phyloP scores from a whole-genome alignment of 2,329 filamentous ascomycete genomes.

The Cordyceps farinosa region DNA sequence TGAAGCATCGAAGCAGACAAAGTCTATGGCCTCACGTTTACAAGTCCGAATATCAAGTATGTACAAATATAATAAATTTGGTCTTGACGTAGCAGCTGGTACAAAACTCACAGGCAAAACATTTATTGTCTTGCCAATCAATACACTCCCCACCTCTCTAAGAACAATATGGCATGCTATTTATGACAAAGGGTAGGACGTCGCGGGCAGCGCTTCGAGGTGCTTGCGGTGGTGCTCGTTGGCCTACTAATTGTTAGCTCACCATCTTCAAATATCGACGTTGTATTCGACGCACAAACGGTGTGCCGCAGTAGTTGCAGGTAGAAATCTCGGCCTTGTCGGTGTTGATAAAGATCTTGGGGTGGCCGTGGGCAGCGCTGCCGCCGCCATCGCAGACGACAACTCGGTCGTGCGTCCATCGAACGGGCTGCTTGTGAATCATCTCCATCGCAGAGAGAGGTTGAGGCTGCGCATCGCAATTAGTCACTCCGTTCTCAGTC shows the following conservation, averaged over 20 bases:
- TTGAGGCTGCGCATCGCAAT: slow-evolving; percentile 61
- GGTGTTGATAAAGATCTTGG: slow-evolving; percentile 93
- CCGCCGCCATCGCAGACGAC: slow-evolving; percentile 92
- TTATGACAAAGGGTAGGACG: slow-evolving; percentile 73
- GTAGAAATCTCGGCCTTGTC: slow-evolving; percentile 91
- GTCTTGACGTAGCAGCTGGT: slow-evolving; percentile 8
- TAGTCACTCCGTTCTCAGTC: slow-evolving; percentile 13
- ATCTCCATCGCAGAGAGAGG: slow-evolving; percentile 88
- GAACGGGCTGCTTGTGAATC: slow-evolving; percentile 92
- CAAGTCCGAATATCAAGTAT: background rate
- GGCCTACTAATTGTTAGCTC: slow-evolving; percentile 54
- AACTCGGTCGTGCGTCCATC: slow-evolving; percentile 78
- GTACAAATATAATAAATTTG: slow-evolving; percentile 14
- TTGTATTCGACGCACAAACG: slow-evolving; percentile 65
- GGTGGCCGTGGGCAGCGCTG: slow-evolving; percentile 75
- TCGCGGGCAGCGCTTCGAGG: slow-evolving; percentile 75
- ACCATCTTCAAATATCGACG: background rate
- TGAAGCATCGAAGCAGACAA: background rate
- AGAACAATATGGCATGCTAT: background rate
- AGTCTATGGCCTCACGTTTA: background rate
- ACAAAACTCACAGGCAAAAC: slow-evolving; percentile 1
- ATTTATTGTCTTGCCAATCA: background rate
- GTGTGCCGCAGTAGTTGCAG: slow-evolving; percentile 91
- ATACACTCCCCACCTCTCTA: background rate
- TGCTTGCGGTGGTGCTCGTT: slow-evolving; percentile 83